Conservation (phyloP, 139 green algal species). For the Choricystis sp. region DNA sequence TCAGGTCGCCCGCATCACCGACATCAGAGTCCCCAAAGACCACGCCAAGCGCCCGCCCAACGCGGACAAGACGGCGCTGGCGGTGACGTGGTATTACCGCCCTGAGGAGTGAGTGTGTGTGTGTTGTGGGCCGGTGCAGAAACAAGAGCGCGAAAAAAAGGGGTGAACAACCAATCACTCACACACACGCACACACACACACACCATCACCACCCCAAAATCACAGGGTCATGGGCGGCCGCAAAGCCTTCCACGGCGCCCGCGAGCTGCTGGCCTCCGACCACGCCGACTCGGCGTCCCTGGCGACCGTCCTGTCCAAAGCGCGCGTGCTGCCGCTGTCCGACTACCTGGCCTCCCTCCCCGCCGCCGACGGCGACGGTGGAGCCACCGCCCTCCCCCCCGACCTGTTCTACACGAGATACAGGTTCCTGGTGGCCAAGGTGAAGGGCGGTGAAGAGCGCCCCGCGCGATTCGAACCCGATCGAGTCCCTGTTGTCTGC, state of each 20-base stretch:
- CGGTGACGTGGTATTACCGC: slow-evolving; percentile 1
- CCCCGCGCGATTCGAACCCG: neutral
- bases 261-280: slow-evolving; percentile 1
- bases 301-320: neutral
- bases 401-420: neutral
- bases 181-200: neutral
- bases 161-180: neutral
- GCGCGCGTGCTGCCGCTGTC: neutral
- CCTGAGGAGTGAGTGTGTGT: neutral
- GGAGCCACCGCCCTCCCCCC: no score
- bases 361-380: neutral
- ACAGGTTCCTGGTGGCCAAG: neutral
- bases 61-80: neutral
- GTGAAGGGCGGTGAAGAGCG: no score
- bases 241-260: neutral
- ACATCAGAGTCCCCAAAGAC: neutral
- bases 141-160: neutral
- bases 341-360: neutral
- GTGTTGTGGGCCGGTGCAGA: no score
- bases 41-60: neutral
- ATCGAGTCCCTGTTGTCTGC: neutral
- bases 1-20: neutral
- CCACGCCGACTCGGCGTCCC: neutral
- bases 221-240: neutral
- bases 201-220: neutral